phyloP scores from a whole-genome alignment of 306 rosid species.

The Rosa rugosa region DNA sequence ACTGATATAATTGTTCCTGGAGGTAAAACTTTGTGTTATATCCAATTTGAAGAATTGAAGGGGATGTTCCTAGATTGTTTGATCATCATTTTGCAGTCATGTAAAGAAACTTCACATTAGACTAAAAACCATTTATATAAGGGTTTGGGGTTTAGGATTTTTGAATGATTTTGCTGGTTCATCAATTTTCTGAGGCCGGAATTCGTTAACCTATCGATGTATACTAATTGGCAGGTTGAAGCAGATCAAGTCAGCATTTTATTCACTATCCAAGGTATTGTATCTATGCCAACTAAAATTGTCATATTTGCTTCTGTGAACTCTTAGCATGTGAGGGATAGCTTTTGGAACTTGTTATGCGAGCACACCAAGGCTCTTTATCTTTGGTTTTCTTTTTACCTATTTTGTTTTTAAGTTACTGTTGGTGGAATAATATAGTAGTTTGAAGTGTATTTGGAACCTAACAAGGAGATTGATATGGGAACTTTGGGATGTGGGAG shows the following conservation, averaged over 20 bases:
- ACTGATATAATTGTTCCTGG: background rate
- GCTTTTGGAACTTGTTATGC: no score
- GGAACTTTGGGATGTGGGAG: no score
- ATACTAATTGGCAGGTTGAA: slow-evolving; percentile 49
- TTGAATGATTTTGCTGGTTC: background rate
- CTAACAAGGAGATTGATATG: no score
- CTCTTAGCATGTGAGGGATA: no score
- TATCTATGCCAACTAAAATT: slow-evolving; percentile 5
- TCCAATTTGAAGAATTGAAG: slow-evolving; percentile 1
- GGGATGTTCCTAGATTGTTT: background rate
- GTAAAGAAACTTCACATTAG: no score
- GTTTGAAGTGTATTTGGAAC: no score
- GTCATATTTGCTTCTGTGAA: background rate
- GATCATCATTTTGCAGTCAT: background rate
- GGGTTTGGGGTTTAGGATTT: no score
- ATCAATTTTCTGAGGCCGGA: background rate
- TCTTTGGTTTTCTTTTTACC: no score
- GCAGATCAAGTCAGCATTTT: slow-evolving; percentile 91
- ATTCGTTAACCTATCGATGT: background rate
- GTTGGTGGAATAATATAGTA: no score
- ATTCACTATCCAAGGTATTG: slow-evolving; percentile 67
- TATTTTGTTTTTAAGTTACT: no score
- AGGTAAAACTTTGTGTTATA: background rate
- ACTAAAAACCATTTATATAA: no score
- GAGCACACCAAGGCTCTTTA: no score